phyloP scores from a whole-genome alignment of 2,329 filamentous ascomycete genomes.

The Davidsoniella neocaledoniae region DNA sequence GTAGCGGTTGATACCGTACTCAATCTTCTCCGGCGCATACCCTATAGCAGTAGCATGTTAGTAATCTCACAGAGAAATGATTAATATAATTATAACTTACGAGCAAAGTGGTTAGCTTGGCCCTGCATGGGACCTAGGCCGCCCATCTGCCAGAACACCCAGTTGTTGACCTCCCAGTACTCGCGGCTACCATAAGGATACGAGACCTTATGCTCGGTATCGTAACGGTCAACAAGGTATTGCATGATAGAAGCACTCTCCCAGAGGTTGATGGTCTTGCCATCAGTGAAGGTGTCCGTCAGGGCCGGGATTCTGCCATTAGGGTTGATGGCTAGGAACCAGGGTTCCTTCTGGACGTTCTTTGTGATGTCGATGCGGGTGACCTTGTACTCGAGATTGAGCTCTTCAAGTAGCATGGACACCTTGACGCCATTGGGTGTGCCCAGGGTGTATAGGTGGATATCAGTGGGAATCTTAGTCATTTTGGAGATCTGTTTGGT shows the following conservation, averaged over 20 bases:
- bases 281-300: constrained; percentile 62
- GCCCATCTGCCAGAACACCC: constrained; percentile 65
- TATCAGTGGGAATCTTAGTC: constrained; percentile 35
- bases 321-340: constrained; percentile 84
- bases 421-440: constrained; percentile 88
- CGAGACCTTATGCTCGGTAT: constrained; percentile 65
- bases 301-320: constrained; percentile 83
- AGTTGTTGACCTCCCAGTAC: constrained; percentile 64
- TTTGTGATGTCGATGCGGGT: constrained; percentile 5
- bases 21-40: constrained; percentile 68
- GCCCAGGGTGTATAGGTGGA: constrained; percentile 64
- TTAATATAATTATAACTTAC: constrained; percentile 22
- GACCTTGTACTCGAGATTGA: constrained; percentile 61
- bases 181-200: constrained; percentile 59
- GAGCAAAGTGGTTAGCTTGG: constrained; percentile 68
- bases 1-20: constrained; percentile 71
- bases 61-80: too few species aligned
- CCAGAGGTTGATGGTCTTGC: constrained; percentile 58
- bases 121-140: constrained; percentile 72
- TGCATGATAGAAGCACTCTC: constrained; percentile 73
- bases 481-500: constrained; percentile 21
- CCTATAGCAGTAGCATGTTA: constrained; percentile 19
- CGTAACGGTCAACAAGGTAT: constrained; percentile 70
- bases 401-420: constrained; percentile 72
- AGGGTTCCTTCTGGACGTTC: constrained; percentile 34